A percentile compares a stretch with the other conserved stretches of the same genome.
phyloP scores from a whole-genome alignment of 768 basidiomycete genomes.

The Podaxis sp. region DNA sequence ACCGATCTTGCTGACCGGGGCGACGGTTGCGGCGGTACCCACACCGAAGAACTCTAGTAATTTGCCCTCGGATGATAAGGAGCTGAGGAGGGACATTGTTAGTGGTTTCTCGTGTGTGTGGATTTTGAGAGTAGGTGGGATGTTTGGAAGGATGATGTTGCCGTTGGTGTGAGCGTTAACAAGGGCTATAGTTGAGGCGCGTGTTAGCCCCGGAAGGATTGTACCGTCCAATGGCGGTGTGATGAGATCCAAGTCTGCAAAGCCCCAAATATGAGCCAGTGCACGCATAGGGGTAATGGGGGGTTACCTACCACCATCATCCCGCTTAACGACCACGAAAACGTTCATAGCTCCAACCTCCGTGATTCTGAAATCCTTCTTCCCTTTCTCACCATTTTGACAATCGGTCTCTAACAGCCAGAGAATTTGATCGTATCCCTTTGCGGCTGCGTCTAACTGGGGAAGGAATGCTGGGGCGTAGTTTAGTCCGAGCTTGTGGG shows the following conservation, averaged over 20 bases:
- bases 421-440: constrained; percentile 66
- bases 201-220: constrained; percentile 90
- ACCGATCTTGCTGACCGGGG: constrained; percentile 56
- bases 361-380: constrained; percentile 29
- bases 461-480: constrained; percentile 61
- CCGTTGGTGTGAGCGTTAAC: constrained; percentile 53
- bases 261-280: neutral
- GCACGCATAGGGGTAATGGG: neutral
- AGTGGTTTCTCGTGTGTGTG: constrained; percentile 53
- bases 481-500: constrained; percentile 71
- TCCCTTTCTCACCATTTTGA: neutral
- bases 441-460: constrained; percentile 56
- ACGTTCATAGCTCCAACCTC: constrained; percentile 82
- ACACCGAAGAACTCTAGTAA: constrained; percentile 75
- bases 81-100: constrained; percentile 53
- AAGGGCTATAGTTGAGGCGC: constrained; percentile 68
- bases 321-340: constrained; percentile 58
- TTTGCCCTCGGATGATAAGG: constrained; percentile 42
- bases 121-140: constrained; percentile 31
- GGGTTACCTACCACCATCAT: constrained; percentile 46
- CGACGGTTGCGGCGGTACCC: constrained; percentile 74
- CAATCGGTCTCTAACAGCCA: constrained; percentile 65
- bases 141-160: constrained; percentile 34
- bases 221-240: constrained; percentile 86
- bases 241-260: constrained; percentile 61